phyloP scores from a whole-genome alignment of 495 filamentous ascomycete species.

The Lophiostoma macrostomum region DNA sequence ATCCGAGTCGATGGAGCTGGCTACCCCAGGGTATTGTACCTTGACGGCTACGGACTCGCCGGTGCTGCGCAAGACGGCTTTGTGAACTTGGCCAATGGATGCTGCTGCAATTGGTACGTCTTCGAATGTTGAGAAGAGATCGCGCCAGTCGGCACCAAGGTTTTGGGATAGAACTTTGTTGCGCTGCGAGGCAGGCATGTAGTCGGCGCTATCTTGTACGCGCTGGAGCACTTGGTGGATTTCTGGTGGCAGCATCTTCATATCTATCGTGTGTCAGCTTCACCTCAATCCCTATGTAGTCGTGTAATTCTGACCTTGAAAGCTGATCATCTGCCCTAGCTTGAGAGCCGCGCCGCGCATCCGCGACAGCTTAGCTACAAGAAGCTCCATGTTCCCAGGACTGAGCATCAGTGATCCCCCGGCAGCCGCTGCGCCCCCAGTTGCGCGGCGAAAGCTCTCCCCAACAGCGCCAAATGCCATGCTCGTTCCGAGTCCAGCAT shows the following conservation, averaged over 20 bases:
- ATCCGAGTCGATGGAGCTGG: conserved; percentile 91
- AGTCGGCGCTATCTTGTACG: conserved; percentile 95
- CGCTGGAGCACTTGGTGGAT: conserved; percentile 86
- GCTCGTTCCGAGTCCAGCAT: conserved; percentile 84
- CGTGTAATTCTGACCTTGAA: conserved; percentile 73
- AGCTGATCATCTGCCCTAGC: conserved; percentile 93
- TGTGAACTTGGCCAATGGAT: conserved; percentile 97
- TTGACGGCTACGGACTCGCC: conserved; percentile 84
- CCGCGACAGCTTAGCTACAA: conserved; percentile 85
- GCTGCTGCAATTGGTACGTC: conserved; percentile 92
- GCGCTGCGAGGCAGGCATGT: conserved; percentile 92
- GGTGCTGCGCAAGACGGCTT: conserved; percentile 72
- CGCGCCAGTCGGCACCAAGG: conserved; percentile 81
- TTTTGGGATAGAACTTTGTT: conserved; percentile 75
- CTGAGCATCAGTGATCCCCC: conserved; percentile 82
- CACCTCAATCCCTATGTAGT: conserved; percentile 58
- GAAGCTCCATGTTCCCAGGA: conserved; percentile 81
- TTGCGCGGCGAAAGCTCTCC: conserved; percentile 73
- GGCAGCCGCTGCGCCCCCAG: conserved; percentile 51
- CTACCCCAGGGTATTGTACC: conserved; percentile 96
- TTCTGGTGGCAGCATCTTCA: conserved; percentile 86
- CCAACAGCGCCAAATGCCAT: conserved; percentile 94
- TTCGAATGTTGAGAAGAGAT: conserved; percentile 77
- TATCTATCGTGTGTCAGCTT: conserved; percentile 53
- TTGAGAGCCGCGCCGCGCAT: conserved; percentile 99